Conservation (phyloP, 495 filamentous ascomycete genomes). For the Gamarada debralockiae region DNA sequence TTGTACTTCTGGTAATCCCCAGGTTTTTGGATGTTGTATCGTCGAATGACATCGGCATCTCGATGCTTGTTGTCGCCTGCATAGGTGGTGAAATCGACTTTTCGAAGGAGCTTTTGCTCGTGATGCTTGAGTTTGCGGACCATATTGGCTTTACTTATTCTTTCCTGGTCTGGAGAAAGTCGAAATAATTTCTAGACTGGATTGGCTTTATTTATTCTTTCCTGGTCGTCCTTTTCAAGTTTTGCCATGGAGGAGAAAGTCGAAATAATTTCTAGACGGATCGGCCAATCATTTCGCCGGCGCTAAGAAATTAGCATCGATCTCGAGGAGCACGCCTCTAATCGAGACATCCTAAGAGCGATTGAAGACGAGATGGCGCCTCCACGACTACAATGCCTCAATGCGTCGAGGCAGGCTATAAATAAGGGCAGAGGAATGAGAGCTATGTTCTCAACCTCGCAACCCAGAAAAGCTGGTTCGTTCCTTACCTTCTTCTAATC, state of each 20-base stretch:
- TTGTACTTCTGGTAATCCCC: constrained; percentile 90
- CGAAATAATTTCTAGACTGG: not conserved
- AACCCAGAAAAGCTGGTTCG: constrained; percentile 11
- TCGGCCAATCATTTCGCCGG: constrained; percentile 10
- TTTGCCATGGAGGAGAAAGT: constrained; percentile 5
- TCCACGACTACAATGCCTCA: constrained; percentile 25
- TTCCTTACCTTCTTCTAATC: not conserved
- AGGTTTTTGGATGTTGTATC: constrained; percentile 85
- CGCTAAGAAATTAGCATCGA: constrained; percentile 2
- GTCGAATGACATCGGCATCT: constrained; percentile 70
- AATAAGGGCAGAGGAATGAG: not conserved
- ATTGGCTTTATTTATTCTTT: not conserved
- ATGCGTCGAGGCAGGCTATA: constrained; percentile 9
- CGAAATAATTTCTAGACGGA: constrained; percentile 10
- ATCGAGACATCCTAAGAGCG: not conserved
- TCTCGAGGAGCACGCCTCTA: not conserved
- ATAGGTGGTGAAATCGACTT: constrained; percentile 94
- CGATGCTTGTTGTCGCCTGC: constrained; percentile 84
- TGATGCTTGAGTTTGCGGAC: constrained; percentile 91
- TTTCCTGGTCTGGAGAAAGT: not conserved
- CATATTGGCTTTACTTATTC: constrained; percentile 42
- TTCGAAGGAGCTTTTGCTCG: constrained; percentile 74
- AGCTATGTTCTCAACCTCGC: constrained; percentile 23
- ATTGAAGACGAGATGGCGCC: constrained; percentile 10
- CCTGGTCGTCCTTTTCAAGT: not conserved